Conservation (phyloP, 352 stramenopile genomes). For the Phytophthora tubulina region DNA sequence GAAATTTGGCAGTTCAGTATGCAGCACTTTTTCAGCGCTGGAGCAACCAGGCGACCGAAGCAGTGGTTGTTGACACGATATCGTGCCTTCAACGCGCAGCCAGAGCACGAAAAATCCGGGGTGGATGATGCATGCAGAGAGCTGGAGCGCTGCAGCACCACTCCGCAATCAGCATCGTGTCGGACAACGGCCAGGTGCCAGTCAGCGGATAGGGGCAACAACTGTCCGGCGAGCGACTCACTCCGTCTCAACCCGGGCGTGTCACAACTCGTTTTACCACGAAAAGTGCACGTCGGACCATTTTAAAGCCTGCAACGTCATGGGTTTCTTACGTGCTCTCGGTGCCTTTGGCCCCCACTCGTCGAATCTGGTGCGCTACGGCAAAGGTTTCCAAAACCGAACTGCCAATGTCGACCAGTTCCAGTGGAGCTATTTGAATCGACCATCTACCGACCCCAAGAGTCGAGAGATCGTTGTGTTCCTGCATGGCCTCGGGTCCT, state of each 20-base stretch:
- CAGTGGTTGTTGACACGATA: slow-evolving; percentile 21
- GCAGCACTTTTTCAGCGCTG: slow-evolving; percentile 20
- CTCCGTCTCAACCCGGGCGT: slow-evolving; percentile 32
- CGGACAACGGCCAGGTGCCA: slow-evolving; percentile 3
- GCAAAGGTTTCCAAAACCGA: slow-evolving; percentile 51
- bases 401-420: slow-evolving; percentile 57
- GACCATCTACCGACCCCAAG: slow-evolving; percentile 29
- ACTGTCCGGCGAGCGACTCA: slow-evolving; percentile 28
- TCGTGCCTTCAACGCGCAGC: slow-evolving; percentile 15
- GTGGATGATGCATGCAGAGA: slow-evolving; percentile 36
- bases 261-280: slow-evolving; percentile 38
- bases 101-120: slow-evolving; percentile 35
- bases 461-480: slow-evolving; percentile 65
- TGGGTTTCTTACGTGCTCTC: slow-evolving; percentile 35
- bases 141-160: slow-evolving; percentile 24
- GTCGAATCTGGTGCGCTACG: slow-evolving; percentile 56
- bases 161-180: slow-evolving; percentile 27
- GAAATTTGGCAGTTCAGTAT: slow-evolving; percentile 1
- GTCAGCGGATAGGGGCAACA: slow-evolving; percentile 10
- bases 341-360: slow-evolving; percentile 33
- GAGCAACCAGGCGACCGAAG: slow-evolving; percentile 28
- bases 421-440: slow-evolving; percentile 74
- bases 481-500: slow-evolving; percentile 70
- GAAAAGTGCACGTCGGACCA: slow-evolving; percentile 25
- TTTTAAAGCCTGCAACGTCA: slow-evolving; percentile 2